Evolutionary conservation across 345 rosid genomes (phyloP).

Genomic region (Corchorus olitorius): DNA sequence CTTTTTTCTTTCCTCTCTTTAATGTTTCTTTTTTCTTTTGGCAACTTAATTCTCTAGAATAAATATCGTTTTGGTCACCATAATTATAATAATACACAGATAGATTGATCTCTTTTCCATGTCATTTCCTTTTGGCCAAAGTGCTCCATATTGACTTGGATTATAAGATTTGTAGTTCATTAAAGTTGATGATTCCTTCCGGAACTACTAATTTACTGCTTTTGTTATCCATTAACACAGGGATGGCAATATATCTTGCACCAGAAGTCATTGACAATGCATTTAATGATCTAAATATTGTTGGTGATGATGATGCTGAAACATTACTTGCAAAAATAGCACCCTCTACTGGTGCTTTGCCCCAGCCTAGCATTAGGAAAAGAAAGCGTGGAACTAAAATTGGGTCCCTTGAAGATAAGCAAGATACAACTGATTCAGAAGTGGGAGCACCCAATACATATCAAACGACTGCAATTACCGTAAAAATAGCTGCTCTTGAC

Average conservation of each 20-base stretch:
- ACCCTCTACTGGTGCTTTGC: constrained; percentile 30
- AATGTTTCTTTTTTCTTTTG: neutral
- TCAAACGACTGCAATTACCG: constrained; percentile 4
- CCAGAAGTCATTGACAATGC: constrained; percentile 60
- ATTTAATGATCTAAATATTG: constrained; percentile 50
- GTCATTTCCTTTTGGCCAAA: too few species aligned
- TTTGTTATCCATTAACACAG: constrained; percentile 40
- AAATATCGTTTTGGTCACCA: neutral
- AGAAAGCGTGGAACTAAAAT: constrained; percentile 5
- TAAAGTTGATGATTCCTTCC: neutral
- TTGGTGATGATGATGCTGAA: constrained; percentile 29
- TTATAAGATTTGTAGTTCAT: neutral
- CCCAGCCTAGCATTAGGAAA: constrained; percentile 31
- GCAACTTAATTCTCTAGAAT: neutral
- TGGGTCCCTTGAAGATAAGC: constrained; percentile 10
- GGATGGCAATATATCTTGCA: constrained; percentile 67
- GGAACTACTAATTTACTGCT: neutral
- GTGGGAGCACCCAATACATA: neutral
- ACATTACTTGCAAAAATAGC: constrained; percentile 31
- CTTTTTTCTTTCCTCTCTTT: too few species aligned
- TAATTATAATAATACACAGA: neutral
- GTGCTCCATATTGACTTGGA: neutral
- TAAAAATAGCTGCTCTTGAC: constrained; percentile 16
- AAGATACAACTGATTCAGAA: neutral
- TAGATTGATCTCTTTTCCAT: neutral